Percentiles rank a stretch among this genome's conserved stretches.
Evolutionary conservation across 768 basidiomycete species (phyloP).

Genomic region (Russula foetens): DNA sequence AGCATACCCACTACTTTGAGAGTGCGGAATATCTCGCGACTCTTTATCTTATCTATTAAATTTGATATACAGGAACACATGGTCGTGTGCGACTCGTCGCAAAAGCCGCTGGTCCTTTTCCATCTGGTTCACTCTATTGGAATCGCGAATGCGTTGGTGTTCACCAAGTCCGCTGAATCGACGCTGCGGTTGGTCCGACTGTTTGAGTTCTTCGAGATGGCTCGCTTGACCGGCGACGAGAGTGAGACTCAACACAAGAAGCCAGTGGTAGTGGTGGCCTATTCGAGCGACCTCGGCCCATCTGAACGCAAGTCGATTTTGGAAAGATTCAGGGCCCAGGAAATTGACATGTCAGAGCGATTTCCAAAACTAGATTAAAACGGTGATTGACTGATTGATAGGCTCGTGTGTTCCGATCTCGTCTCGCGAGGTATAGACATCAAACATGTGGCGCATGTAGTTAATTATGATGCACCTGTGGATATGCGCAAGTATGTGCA

Average conservation of each 20-base stretch:
- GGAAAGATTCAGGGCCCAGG: slow-evolving; percentile 70
- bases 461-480: slow-evolving; percentile 93
- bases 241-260: slow-evolving; percentile 19
- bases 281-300: slow-evolving; percentile 77
- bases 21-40: slow-evolving; percentile 34
- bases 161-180: slow-evolving; percentile 96
- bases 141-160: slow-evolving; percentile 72
- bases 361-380: not conserved
- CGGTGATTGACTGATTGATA: slow-evolving; percentile 25
- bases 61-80: slow-evolving; percentile 62
- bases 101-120: slow-evolving; percentile 87
- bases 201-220: slow-evolving; percentile 71
- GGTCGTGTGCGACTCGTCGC: slow-evolving; percentile 65
- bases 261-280: slow-evolving; percentile 50
- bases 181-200: slow-evolving; percentile 74
- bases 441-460: slow-evolving; percentile 83
- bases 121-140: slow-evolving; percentile 62
- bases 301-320: slow-evolving; percentile 70
- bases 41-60: not conserved
- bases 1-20: slow-evolving; percentile 72
- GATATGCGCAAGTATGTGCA: slow-evolving; percentile 99
- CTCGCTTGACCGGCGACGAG: slow-evolving; percentile 24
- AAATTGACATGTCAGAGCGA: slow-evolving; percentile 69
- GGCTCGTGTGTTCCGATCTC: slow-evolving; percentile 93
- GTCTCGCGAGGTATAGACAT: slow-evolving; percentile 96